Base-by-base conservation (phyloP, 805 yeast species). In the Spencermartinsiella europaea region DNA sequence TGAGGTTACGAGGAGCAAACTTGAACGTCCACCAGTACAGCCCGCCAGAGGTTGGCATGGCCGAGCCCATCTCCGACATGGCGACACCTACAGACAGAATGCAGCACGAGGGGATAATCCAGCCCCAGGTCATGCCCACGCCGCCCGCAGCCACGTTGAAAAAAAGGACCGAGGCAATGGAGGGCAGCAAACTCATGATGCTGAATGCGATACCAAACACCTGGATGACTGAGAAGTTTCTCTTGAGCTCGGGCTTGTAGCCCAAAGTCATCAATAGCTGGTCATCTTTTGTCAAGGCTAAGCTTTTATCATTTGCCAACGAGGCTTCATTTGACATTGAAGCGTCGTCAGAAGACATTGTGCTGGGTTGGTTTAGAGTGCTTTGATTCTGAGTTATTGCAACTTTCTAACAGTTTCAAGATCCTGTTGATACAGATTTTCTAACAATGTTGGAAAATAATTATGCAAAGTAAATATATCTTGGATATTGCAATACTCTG, bases 41-140 rank as follows among this genome's bases (percentile, higher is more conserved):
- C 5, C 90, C 90, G 45, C 90, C 90, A 17, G 84, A 76, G 1
- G 90, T 83, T 21, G 91, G 90, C 53, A 80, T 75, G 1, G 88
- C 76, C 33, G 82, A 74, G 1, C 83, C 85, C 51, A 81, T 63
- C 56, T 81, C 83, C 4, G 85, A 71, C 80, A 84, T 76, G 15
- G 83, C 70, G 5, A 75, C 51, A 15, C 87, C 88, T n/a, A 80
- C 73, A 7, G 70, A 58, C 45, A 81, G 58, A 46, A 83, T 79
- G 54, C 80, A 77, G 8, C 69, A 49, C 3, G 80, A 73, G 28
- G 85, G 73, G 14, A 79, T 57, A 40, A 80, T 63, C 90, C 91
- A 84, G 40, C 86, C 84, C 90, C 90, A 83, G 2, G 81, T 70
- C 47, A 80, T 70, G 3, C 82, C 79, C 7, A 74, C 79, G 0